phyloP scores from a whole-genome alignment of 495 filamentous ascomycete species.

The Annulohypoxylon bovei region DNA sequence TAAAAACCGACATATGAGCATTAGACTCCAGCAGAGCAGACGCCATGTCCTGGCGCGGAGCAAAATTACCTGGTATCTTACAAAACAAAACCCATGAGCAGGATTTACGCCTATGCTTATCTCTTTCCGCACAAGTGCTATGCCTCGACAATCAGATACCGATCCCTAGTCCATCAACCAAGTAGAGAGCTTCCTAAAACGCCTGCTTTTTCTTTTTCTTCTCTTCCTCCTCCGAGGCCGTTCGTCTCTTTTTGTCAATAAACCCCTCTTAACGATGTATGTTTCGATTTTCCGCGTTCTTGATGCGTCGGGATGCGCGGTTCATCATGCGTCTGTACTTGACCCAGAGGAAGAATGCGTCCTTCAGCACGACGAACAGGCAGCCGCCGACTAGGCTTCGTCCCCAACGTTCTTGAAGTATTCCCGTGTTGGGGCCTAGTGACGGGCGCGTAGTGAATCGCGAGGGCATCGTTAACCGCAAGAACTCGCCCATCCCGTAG shows the following conservation, averaged over 20 bases:
- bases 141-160: conserved; percentile 6
- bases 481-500: conserved; percentile 70
- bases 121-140: not conserved
- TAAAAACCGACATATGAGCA: not conserved
- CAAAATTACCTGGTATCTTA: conserved; percentile 7
- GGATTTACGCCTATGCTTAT: conserved; percentile 1
- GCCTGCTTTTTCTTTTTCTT: not conserved
- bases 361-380: conserved; percentile 79
- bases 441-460: conserved; percentile 66
- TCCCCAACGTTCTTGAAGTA: conserved; percentile 80
- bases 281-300: conserved; percentile 60
- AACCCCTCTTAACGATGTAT: conserved; percentile 15
- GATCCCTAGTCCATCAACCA: not conserved
- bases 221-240: not conserved
- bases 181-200: conserved; percentile 8
- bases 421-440: conserved; percentile 59
- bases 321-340: conserved; percentile 77
- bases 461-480: conserved; percentile 69
- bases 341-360: conserved; percentile 77
- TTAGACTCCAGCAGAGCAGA: not conserved
- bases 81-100: conserved; percentile 1
- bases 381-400: conserved; percentile 83
- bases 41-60: not conserved
- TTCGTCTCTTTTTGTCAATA: not conserved
- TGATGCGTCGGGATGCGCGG: conserved; percentile 70